These are phyloP conservation scores for Leishmania tropica DNA, from an alignment of 208 protist genomes.

Conservation along the genomic window DNA sequence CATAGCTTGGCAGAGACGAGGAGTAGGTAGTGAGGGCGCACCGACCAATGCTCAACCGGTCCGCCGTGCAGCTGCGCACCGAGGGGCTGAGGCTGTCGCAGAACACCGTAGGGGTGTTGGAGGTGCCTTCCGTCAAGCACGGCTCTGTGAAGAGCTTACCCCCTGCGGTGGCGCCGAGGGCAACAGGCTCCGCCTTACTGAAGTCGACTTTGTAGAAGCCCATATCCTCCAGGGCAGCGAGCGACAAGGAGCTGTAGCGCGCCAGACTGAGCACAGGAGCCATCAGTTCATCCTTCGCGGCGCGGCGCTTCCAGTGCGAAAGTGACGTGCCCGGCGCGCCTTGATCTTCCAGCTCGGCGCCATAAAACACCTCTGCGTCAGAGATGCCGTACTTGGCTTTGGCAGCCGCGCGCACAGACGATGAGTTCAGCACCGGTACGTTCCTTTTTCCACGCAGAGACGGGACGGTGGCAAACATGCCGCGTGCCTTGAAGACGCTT, in stretches of 20 bases:
- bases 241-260: conserved; percentile 68
- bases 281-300: conserved; percentile 88
- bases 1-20: conserved; percentile 24
- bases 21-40: conserved; percentile 34
- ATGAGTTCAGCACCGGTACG: conserved; percentile 34
- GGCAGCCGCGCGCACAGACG: conserved; percentile 37
- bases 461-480: conserved; percentile 16
- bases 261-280: conserved; percentile 27
- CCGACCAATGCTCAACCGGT: conserved; percentile 33
- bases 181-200: conserved; percentile 55
- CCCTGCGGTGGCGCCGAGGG: conserved; percentile 62
- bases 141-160: conserved; percentile 43
- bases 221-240: conserved; percentile 79
- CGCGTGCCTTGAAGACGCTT: conserved; percentile 16
- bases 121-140: conserved; percentile 37
- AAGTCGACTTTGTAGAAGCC: conserved; percentile 77
- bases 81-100: conserved; percentile 34
- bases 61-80: conserved; percentile 37
- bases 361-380: conserved; percentile 37
- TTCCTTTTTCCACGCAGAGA: conserved; percentile 40
- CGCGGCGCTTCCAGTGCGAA: conserved; percentile 91
- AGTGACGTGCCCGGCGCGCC: not conserved
- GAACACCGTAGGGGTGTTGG: conserved; percentile 51
- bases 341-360: conserved; percentile 77
- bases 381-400: conserved; percentile 49